Evolutionary conservation across 1,284 basidiomycete species (phyloP), one percentile per base, ranked within the genome.

Genomic region (Apiotrichum brassicae): DNA sequence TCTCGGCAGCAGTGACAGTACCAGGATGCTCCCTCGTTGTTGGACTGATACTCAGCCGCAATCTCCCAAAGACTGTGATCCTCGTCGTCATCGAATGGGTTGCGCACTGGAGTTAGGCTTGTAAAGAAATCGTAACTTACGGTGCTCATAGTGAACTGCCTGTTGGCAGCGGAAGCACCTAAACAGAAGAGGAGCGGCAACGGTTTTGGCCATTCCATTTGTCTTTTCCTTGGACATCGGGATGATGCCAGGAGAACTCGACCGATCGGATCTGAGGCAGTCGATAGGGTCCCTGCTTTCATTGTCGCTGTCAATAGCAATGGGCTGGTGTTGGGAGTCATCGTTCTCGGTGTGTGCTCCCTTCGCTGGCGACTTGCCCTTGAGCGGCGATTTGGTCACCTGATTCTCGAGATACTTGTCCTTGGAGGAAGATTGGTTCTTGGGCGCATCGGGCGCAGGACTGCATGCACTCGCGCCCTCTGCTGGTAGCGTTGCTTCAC

Each of bases 131-230:
- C 1, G 23, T 5, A 2, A 60, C 68, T 57, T 41, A 69, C 69
- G 71, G 68, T 91, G 87, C 25, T 75, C 74, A 67, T 92, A 93
- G 68, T 93, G 89, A 11, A 82, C 80, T 5, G 84, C 75, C 40
- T 87, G 82, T 60, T 84, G 86, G 76, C 89, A 93, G 16, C 82
- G 80, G 43, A 81, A 67, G 68, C 89, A 93, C 28, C 89, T 81
- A 70, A 88, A 93, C 23, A 88, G 72, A 6, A 87, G 77, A 3
- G 56, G 54, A 8, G 49, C 43, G 2, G 49, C 9, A 6, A 32
- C 3, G 18, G 7, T 6, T 18, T 42, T 14, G 28, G 28, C 28
- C 28, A 11, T 8, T 26, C 9, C 3, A 40, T 13, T 25, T 40
- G 24, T 24, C 38, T n/a, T 38, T 25, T 36, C 38, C 25, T 38